Evolutionary conservation across 257 asterid species (phyloP), one percentile per base, ranked within the genome.

Genomic region (Solanum paucissectum): DNA sequence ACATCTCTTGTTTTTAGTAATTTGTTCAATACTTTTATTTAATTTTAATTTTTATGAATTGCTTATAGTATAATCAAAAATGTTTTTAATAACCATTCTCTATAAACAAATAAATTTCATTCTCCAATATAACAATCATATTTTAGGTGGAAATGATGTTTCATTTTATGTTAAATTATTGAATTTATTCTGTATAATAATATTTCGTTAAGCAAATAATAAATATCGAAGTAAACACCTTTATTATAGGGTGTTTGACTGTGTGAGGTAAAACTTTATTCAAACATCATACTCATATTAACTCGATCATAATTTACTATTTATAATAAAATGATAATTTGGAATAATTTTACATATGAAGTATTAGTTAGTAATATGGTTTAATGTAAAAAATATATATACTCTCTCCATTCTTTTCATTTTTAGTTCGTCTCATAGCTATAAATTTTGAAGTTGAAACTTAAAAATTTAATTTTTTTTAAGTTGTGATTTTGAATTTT

Each of bases 381-480:
- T 64, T 64, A 64, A 64, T n/a, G 72, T 27, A 62, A 62, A 9
- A 60, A 2, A n/a, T n/a, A 64, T 7, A 58, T n/a, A 11, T 68
- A 9, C 2, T 27, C 20, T n/a, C 1, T 27, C 0, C 0, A 2
- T 68, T 6, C 32, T 6, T 27, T 68, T 27, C 4, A 3, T 12
- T 66, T 27, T 66, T 68, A 27, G 1, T 25, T 4, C 2, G 23
- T 49, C 62, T 52, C 62, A 52, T 52, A 18, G 62, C 3, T 16
- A 6, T 16, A 6, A 0, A 52, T 52, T 52, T 16, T 52, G 6
- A 52, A 52, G 1, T 16, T 52, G 1, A 36, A 36, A 36, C 1
- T 5, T 36, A 1, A 52, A 52, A 52, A 16, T 52, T 46, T 49
- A 5, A 1, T 29, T 29, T 16, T 6, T 52, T 52, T 52, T 2